Base-by-base conservation (phyloP, 1,139 yeast species). In the Wickerhamomyces sp. region DNA sequence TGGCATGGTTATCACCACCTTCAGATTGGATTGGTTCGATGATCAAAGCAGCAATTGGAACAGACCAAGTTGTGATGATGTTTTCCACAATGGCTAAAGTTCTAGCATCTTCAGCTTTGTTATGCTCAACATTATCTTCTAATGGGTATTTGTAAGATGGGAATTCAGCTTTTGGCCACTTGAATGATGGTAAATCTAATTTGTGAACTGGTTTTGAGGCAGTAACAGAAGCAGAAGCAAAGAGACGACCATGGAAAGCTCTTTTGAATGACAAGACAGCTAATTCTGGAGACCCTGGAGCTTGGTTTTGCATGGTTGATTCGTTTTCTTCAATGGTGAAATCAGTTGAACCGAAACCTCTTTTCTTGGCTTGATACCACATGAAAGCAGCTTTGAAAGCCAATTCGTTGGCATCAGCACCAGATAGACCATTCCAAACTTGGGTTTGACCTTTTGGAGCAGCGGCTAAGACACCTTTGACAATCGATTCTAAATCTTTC, bases 371-470 rank as follows among this genome's bases (percentile, higher is more conserved):
- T 51, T 79, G 84, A 61, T 81, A 86, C 67, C 76, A 82, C 81
- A 83, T 81, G 59, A 82, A 82, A 7, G 90, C 90, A 23, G 90
- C 90, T 62, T 84, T 83, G 67, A 73, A 83, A 5, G 91, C 90
- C 51, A 84, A 74, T 65, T 84, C 91, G 59, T 83, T 84, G 46
- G 91, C 90, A 64, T 81, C 85, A 3, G 89, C 81, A 43, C 91
- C 90, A 38, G 84, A 75, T 42, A 81, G 72, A 13, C 86, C 84
- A 29, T 84, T 79, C 85, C 89, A 82, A 36, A 84, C 80, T 55
- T 75, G 73, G 47, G 66, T 64, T 66, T 79, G 75, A 13, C 89
- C 89, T 49, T 78, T 75, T 52, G 90, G 91, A 35, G 90, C 89
- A 47, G 81, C 85, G 55, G 79, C 70, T 44, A 84, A 69, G 32